Conservation (phyloP, 1,284 basidiomycete species). For the Phylloporus sp. region DNA sequence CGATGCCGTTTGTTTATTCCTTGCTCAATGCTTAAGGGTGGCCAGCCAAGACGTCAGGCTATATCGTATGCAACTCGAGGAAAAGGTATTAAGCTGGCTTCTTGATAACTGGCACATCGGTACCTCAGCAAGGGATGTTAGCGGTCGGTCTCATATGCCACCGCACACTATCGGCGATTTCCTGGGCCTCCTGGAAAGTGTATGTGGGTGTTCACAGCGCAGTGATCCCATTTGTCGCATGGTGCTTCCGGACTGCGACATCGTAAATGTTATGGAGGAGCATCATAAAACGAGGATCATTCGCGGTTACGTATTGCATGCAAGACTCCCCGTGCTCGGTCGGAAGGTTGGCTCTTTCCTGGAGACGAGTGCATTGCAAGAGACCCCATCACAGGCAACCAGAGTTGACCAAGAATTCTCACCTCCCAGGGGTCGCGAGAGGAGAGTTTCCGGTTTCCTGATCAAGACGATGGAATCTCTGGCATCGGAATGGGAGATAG, state of each 20-base stretch:
- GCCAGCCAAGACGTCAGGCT: conserved; percentile 82
- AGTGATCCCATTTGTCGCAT: conserved; percentile 55
- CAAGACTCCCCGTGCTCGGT: conserved; percentile 60
- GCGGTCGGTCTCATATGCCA: conserved; percentile 53
- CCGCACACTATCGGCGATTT: conserved; percentile 68
- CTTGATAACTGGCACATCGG: conserved; percentile 75
- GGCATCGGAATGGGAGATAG: conserved; percentile 55
- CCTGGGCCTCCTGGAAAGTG: conserved; percentile 66
- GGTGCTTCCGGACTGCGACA: conserved; percentile 69
- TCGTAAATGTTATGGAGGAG: conserved; percentile 67
- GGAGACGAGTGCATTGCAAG: conserved; percentile 8
- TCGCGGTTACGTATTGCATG: conserved; percentile 74
- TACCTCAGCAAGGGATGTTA: conserved; percentile 40
- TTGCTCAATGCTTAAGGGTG: conserved; percentile 70
- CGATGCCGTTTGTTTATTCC: conserved; percentile 87
- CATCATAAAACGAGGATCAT: conserved; percentile 67
- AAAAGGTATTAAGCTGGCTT: conserved; percentile 86
- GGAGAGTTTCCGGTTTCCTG: conserved; percentile 72
- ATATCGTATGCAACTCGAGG: conserved; percentile 82
- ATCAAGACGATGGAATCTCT: conserved; percentile 65
- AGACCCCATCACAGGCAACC: conserved; percentile 10
- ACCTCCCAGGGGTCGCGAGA: conserved; percentile 61
- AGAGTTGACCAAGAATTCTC: conserved; percentile 44
- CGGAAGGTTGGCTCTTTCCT: conserved; percentile 9
- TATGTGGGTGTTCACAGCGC: conserved; percentile 63